Evolutionary conservation across 495 filamentous ascomycete genomes (phyloP).

Genomic region (Pyronema omphalodes): DNA sequence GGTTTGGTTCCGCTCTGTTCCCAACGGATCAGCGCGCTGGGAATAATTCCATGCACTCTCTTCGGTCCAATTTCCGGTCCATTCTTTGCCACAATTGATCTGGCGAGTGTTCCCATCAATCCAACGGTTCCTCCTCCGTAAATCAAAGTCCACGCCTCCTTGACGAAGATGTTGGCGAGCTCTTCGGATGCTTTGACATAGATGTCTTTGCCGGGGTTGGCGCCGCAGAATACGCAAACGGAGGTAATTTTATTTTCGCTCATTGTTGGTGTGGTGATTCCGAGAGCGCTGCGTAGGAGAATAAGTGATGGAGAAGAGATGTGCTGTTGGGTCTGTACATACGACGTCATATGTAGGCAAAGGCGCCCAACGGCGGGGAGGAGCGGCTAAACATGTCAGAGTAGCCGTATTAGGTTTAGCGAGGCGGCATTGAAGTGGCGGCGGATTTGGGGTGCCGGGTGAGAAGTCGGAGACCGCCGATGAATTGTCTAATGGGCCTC

Average conservation of each 20-base stretch:
- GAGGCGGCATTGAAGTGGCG: not conserved
- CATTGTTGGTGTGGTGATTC: not conserved
- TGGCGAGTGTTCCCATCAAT: conserved; percentile 83
- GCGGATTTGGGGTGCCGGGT: too few species aligned
- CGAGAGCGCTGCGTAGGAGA: not conserved
- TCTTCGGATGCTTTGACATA: conserved; percentile 56
- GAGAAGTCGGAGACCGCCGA: too few species aligned
- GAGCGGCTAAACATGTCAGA: not conserved
- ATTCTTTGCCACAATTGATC: conserved; percentile 65
- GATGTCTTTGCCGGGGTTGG: conserved; percentile 46
- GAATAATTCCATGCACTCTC: conserved; percentile 85
- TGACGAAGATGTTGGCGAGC: conserved; percentile 57
- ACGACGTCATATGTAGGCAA: not conserved
- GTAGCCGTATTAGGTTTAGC: not conserved
- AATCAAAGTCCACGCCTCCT: conserved; percentile 58
- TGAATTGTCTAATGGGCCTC: too few species aligned
- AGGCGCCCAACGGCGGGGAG: too few species aligned
- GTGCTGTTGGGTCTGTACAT: not conserved
- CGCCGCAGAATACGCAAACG: conserved; percentile 43
- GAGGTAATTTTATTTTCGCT: conserved; percentile 4
- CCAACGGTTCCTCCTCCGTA: conserved; percentile 91
- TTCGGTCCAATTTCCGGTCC: conserved; percentile 45
- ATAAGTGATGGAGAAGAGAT: not conserved
- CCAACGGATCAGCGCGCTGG: conserved; percentile 60
- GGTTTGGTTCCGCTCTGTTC: conserved; percentile 47